Base-by-base conservation (phyloP, 306 rosid genomes). In the Castanopsis chinensis region DNA sequence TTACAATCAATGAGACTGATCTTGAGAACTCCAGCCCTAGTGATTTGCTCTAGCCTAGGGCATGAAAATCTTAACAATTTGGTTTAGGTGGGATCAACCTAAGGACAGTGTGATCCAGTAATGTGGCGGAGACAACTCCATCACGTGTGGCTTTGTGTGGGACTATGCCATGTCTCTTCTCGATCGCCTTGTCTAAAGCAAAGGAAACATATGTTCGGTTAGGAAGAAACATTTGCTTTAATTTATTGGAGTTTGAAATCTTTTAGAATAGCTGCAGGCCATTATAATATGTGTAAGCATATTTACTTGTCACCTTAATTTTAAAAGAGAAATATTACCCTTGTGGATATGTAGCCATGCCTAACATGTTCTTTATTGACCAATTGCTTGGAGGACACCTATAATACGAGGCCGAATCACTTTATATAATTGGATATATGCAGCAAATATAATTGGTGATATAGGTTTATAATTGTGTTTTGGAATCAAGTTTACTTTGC, bases 181-280 rank as follows among this genome's bases (percentile, higher is more conserved):
- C n/a, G n/a, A n/a, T n/a, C 83, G 30, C 32, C 21, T 59, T 86
- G 87, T 84, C 82, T 27, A 78, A 52, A 56, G 20, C 72, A n/a
- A 35, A 51, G 60, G 79, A 87, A 86, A 74, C 84, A 81, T 78
- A 52, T 89, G 88, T 81, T 76, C 76, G 89, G 90, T 85, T 85
- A 88, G 92, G 77, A 64, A 80, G 84, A 54, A 63, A 87, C 92
- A 85, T 57, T 74, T 35, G 33, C 25, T 65, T 75, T 79, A 35
- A 56, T 72, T 56, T 25, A 25, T 23, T 60, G 53, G 17, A 17
- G 53, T 12, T 49, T 49, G 53, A 49, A 49, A 49, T 49, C 12
- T 49, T 49, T 10, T 2, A 3, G 17, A 49, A 12, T 49, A 49
- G 17, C 53, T 49, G 53, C 53, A 49, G 53, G 17, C 53, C 53